A percentile compares a stretch with the other conserved stretches of the same genome.
These are phyloP conservation scores for Aspergillus quadricinctus DNA, from an alignment of 2,329 filamentous ascomycete genomes.

Conservation along the genomic window DNA sequence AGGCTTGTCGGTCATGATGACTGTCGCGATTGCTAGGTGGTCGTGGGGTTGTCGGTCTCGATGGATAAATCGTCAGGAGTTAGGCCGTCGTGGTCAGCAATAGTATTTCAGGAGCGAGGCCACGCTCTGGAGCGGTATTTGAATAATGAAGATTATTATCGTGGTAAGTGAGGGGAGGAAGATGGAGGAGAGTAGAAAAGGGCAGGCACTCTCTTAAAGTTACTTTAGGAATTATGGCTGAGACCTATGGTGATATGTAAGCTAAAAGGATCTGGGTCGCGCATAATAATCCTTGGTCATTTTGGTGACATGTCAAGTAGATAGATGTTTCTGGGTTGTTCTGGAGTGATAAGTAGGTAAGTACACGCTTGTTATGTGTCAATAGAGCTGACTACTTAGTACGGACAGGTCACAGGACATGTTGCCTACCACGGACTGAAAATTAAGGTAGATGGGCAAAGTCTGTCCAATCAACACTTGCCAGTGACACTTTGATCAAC, in stretches of 20 bases:
- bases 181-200: not conserved
- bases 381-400: not conserved
- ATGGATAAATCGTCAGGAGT: not conserved
- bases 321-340: not conserved
- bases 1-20: constrained; percentile 23
- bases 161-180: not conserved
- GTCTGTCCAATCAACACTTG: not conserved
- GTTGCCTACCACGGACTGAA: too few species aligned
- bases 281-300: not conserved
- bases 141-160: too few species aligned
- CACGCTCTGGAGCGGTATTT: not conserved
- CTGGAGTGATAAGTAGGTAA: not conserved
- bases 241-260: not conserved
- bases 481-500: not conserved
- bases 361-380: not conserved
- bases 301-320: too few species aligned
- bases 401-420: too few species aligned
- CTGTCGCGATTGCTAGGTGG: not conserved
- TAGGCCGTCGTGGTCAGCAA: not conserved
- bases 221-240: not conserved
- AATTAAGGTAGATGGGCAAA: not conserved
- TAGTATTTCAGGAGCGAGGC: not conserved
- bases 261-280: not conserved
- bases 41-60: not conserved
- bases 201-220: not conserved